Base-by-base conservation (phyloP, 202 grass and related monocot species). In the Musa balbisiana region DNA sequence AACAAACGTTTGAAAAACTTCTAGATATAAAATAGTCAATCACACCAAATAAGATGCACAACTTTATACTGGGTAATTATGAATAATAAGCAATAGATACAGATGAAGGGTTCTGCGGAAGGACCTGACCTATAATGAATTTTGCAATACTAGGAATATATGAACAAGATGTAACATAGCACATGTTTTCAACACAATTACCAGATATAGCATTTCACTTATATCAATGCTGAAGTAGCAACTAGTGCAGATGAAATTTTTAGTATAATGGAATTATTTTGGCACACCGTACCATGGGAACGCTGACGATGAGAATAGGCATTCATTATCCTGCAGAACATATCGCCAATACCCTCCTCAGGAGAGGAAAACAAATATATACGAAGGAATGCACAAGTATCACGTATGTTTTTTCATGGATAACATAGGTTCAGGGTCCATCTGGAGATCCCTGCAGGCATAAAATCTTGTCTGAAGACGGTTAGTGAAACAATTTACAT, bases 311-410 rank as follows among this genome's bases (percentile, higher is more conserved):
- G 93, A 93, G 88, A 97, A 97, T 84, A 97, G 72, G 93, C 89
- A 85, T 97, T 97, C 93, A 97, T 97, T 25, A 97, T n/a, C n/a
- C 84, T 64, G 93, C 88, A n/a, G n/a, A 49, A 97, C 93, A 80
- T 97, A 97, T 92, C 93, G 93, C 70, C 83, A 9, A 73, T 56
- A 4, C 72, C 78, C 79, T 78, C 75, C n/a, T 17, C 21, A 80
- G 52, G 76, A 58, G 26, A 75, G 67, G 89, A 79, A 80, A 13
- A 69, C 29, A 54, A 70, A 15, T 67, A 62, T n/a, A 53, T 27
- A 53, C 19, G 50, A 23, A 79, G 29, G 5, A 58, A 20, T 69
- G n/a, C 66, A 62, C 10, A 17, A 9, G n/a, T 11, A 75, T 19
- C 29, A 12, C 33, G 10, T 22, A 63, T 43, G 43, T n/a, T n/a